Evolutionary conservation across 2,329 filamentous ascomycete species (phyloP).

Genomic region (Colletotrichum incanum): DNA sequence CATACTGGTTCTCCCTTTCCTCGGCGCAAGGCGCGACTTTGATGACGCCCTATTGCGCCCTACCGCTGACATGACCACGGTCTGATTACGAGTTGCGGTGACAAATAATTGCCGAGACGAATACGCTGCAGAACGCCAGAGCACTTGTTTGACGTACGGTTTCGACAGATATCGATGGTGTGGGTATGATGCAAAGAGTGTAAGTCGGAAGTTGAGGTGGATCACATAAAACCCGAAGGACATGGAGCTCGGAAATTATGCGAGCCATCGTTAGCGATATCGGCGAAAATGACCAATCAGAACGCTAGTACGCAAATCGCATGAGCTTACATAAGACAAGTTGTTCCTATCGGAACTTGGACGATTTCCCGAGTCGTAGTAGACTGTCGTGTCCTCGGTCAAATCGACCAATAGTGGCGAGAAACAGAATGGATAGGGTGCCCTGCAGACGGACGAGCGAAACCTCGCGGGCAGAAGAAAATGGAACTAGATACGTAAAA

Average conservation of each 20-base stretch:
- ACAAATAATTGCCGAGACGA: background rate
- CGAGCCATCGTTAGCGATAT: background rate
- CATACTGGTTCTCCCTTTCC: slow-evolving; percentile 40
- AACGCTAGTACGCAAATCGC: fast-evolving
- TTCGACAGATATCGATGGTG: background rate
- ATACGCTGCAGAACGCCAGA: background rate
- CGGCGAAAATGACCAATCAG: background rate
- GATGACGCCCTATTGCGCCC: slow-evolving; percentile 15
- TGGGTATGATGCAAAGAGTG: background rate
- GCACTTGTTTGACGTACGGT: background rate
- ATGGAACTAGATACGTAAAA: slow-evolving; percentile 11
- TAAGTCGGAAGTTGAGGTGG: slow-evolving; percentile 20
- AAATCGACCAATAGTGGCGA: background rate
- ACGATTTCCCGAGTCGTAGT: background rate
- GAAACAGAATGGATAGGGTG: no score
- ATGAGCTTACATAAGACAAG: background rate
- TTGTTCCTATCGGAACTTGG: background rate
- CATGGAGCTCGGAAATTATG: slow-evolving; percentile 9
- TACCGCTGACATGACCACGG: slow-evolving; percentile 16
- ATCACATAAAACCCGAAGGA: background rate
- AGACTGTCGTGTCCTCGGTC: background rate
- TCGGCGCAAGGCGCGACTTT: background rate
- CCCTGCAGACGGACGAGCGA: background rate
- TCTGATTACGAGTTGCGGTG: background rate
- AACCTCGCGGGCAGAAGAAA: background rate